Evolutionary conservation across 176 grass and related monocot species (phyloP), one percentile per base, ranked within the genome.

Genomic region (Oryza glaberrima): DNA sequence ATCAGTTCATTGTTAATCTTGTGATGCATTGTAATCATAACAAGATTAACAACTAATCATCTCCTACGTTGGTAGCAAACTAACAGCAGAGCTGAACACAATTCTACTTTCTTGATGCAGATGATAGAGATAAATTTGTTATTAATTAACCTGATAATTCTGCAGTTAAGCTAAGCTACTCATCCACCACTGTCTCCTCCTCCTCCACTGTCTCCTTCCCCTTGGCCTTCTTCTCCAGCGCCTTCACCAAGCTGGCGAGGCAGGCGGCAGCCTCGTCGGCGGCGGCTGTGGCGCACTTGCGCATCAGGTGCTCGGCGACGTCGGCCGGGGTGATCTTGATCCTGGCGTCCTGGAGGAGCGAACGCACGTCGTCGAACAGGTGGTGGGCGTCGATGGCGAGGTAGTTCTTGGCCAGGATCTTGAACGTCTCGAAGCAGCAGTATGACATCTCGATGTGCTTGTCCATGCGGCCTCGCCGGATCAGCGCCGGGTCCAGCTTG

Each of bases 381-480:
- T 9, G 41, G 83, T 86, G 84, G 19, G 67, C 16, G 2, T 86
- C 45, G 1, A 86, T 14, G 74, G 7, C 79, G 36, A 63, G 73
- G 68, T 90, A 86, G 67, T 47, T 68, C 36, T 68, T 86, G 35
- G 79, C 84, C 5, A 90, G 67, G 47, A 61, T 34, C 61, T 68
- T 83, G 79, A 90, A 90, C 0, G 88, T 49, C 84, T 90, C 83
- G 79, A 90, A 69, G 34, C 79, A 1, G 74, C 79, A 83, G 84
- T 83, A 86, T 2, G 88, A 86, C 88, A 90, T 86, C 84, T 86
- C 84, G 73, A 90, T 79, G 84, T 90, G 88, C 73, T 61, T 90
- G 88, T 90, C 88, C 88, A 90, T 90, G 28, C 88, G 34, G 34
- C 88, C 88, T 0, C 83, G 45, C 26, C 80, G 73, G 81, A 90